phyloP scores from a whole-genome alignment of 306 rosid genomes.

The Vicia villosa region DNA sequence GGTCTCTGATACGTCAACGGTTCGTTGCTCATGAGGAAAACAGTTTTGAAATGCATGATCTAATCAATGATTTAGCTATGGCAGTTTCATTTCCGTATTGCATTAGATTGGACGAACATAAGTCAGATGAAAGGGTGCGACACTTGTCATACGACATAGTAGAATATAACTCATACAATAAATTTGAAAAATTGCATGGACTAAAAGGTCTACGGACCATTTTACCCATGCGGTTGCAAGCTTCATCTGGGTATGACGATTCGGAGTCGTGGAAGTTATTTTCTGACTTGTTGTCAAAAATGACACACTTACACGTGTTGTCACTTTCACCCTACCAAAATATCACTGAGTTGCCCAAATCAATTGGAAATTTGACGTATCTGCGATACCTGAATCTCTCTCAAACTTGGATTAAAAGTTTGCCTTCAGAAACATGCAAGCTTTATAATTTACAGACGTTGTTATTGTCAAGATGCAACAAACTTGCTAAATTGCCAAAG shows the following conservation, averaged over 20 bases:
- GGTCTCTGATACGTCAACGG: background rate
- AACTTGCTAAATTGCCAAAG: background rate
- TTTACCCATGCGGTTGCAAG: background rate
- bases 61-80: background rate
- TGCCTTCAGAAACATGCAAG: background rate
- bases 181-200: background rate
- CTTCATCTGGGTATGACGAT: background rate
- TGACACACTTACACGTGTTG: slow-evolving; percentile 23
- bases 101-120: background rate
- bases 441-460: slow-evolving; percentile 33
- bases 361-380: slow-evolving; percentile 29
- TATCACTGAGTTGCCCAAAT: background rate
- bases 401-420: background rate
- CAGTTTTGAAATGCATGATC: background rate
- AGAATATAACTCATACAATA: background rate
- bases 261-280: too few species aligned
- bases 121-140: background rate
- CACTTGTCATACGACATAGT: background rate
- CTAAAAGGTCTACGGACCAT: background rate
- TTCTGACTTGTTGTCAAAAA: background rate
- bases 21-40: background rate
- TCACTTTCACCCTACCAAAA: background rate
- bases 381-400: slow-evolving; percentile 38
- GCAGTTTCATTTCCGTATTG: background rate
- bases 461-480: background rate